Percentiles rank a stretch among this genome's conserved stretches.
Evolutionary conservation across 257 asterid genomes (phyloP).

Genomic region (Solanum chilense): DNA sequence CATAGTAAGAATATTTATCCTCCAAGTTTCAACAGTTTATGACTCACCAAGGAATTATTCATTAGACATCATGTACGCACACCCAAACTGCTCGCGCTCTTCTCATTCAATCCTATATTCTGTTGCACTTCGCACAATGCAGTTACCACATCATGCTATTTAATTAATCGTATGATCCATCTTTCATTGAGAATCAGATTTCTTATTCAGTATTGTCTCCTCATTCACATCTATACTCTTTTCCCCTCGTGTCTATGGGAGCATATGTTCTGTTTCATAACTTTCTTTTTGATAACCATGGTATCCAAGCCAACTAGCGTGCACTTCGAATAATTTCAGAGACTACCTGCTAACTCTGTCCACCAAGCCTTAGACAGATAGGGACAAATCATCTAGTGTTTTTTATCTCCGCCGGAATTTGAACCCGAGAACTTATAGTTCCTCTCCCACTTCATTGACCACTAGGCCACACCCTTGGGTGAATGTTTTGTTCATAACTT

Average conservation of each 20-base stretch:
- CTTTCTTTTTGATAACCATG: neutral
- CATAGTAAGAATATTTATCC: neutral
- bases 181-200: neutral
- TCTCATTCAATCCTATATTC: neutral
- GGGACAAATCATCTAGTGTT: neutral
- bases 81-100: neutral
- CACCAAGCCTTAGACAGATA: neutral
- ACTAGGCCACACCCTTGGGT: neutral
- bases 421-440: neutral
- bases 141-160: neutral
- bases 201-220: neutral
- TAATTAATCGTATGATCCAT: neutral
- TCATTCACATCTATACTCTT: neutral
- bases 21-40: neutral
- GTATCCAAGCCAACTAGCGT: neutral
- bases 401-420: neutral
- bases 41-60: neutral
- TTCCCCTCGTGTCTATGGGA: neutral
- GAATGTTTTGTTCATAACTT: neutral
- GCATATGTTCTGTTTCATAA: neutral
- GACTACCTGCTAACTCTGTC: neutral
- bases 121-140: neutral
- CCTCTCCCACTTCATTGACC: neutral
- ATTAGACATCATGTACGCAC: neutral
- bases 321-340: neutral